phyloP scores from a whole-genome alignment of 257 asterid genomes.

The Cruciata laevipes region DNA sequence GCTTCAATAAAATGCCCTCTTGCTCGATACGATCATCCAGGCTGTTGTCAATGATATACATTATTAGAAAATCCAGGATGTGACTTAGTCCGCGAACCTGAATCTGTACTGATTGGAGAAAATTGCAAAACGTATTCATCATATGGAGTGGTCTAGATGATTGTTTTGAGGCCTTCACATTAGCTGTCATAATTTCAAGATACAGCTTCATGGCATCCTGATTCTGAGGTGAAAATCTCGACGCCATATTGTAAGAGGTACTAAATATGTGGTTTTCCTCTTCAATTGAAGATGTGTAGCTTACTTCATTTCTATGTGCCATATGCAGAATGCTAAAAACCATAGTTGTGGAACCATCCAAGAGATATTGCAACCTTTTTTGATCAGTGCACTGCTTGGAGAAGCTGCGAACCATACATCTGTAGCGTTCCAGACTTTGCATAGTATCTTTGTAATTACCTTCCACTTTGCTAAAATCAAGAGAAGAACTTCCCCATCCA shows the following conservation, averaged over 20 bases:
- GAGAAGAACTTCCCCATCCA: no score
- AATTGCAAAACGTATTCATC: neutral
- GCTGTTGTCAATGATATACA: neutral
- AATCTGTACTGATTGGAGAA: neutral
- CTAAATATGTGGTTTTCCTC: neutral
- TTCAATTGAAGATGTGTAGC: no score
- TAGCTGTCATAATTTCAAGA: neutral
- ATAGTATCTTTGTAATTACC: neutral
- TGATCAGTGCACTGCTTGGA: neutral
- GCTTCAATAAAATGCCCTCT: neutral
- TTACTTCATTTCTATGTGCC: neutral
- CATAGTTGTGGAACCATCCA: neutral
- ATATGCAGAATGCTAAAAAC: neutral
- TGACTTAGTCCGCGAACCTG: neutral
- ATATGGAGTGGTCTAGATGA: no score
- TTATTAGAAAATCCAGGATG: neutral
- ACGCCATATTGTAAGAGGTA: neutral
- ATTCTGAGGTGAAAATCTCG: neutral
- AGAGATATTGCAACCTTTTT: neutral
- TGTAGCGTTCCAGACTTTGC: neutral
- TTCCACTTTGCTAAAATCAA: neutral
- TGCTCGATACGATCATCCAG: neutral
- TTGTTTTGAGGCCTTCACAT: neutral
- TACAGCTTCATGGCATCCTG: neutral
- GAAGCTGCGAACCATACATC: neutral